Percentiles rank a stretch among this genome's conserved stretches.
Conservation (phyloP, 1,284 basidiomycete species). For the Sanguinoderma infundibulare region DNA sequence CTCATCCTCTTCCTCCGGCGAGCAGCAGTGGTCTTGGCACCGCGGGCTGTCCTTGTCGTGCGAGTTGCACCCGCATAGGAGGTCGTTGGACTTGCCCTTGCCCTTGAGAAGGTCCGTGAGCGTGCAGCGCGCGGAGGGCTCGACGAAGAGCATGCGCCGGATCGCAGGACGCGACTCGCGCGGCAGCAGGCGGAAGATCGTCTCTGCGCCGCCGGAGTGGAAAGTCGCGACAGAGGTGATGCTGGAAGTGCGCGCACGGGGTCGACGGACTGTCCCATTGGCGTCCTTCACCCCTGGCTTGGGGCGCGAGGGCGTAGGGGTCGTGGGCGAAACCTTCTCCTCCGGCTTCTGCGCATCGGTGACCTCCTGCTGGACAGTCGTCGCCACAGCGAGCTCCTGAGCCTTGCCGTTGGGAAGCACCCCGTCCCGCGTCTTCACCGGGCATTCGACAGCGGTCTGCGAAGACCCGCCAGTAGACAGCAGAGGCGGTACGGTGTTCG, state of each 20-base stretch:
- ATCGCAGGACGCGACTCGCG: conserved; percentile 90
- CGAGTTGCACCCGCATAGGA: conserved; percentile 78
- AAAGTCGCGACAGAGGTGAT: conserved; percentile 78
- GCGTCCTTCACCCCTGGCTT: conserved; percentile 25
- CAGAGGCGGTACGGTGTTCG: conserved; percentile 27
- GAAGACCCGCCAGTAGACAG: conserved; percentile 4
- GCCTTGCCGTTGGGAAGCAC: conserved; percentile 18
- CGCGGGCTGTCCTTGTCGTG: conserved; percentile 43
- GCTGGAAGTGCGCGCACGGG: conserved; percentile 61
- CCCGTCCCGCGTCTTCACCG: conserved; percentile 32
- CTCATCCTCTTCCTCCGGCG: conserved; percentile 69
- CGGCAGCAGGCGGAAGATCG: conserved; percentile 96
- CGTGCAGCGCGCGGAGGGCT: conserved; percentile 89
- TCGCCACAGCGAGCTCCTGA: conserved; percentile 13
- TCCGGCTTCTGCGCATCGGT: conserved; percentile 16
- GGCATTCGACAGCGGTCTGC: conserved; percentile 6
- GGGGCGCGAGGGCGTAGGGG: conserved; percentile 13
- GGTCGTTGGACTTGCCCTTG: conserved; percentile 69
- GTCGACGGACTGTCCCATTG: conserved; percentile 22
- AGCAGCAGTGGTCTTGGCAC: conserved; percentile 67
- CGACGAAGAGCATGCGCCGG: conserved; percentile 93
- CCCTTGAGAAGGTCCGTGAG: conserved; percentile 93
- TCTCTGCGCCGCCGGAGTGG: conserved; percentile 86
- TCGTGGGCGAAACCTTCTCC: conserved; percentile 10
- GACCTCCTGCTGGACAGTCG: conserved; percentile 23